These are phyloP conservation scores for Alternaria novae-zelandiae DNA, from an alignment of 2,329 filamentous ascomycete genomes.

Conservation along the genomic window DNA sequence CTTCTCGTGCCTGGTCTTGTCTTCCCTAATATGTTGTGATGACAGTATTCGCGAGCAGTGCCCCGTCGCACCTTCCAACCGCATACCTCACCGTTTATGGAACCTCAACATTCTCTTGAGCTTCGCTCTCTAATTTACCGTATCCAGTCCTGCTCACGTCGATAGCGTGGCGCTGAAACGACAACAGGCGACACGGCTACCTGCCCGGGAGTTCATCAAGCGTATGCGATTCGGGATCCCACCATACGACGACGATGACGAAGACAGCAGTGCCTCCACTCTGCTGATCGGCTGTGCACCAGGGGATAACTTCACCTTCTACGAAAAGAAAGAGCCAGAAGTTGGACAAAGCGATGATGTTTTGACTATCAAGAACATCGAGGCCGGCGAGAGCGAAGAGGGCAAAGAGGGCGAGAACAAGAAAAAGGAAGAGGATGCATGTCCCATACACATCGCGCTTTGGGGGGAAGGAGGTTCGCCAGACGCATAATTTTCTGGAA, in stretches of 20 bases:
- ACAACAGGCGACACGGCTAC: neutral
- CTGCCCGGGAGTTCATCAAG: neutral
- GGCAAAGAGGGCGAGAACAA: no score
- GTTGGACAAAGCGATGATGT: no score
- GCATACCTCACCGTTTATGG: neutral
- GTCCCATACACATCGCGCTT: neutral
- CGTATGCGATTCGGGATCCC: neutral
- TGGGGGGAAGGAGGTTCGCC: neutral
- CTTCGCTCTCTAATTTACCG: neutral
- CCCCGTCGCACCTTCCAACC: neutral
- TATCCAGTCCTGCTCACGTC: neutral
- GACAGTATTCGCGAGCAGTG: neutral
- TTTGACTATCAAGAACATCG: no score
- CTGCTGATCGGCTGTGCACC: no score
- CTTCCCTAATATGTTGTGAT: neutral
- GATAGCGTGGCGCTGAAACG: neutral
- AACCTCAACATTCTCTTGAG: neutral
- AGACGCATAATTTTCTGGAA: neutral
- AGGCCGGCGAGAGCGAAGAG: no score
- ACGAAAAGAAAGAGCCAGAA: no score
- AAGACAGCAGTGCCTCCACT: no score
- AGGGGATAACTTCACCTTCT: no score
- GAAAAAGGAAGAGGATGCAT: no score
- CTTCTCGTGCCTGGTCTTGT: neutral
- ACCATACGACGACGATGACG: no score